Evolutionary conservation across 208 protist species (phyloP).

Genomic region (Porcisia hertigi): DNA sequence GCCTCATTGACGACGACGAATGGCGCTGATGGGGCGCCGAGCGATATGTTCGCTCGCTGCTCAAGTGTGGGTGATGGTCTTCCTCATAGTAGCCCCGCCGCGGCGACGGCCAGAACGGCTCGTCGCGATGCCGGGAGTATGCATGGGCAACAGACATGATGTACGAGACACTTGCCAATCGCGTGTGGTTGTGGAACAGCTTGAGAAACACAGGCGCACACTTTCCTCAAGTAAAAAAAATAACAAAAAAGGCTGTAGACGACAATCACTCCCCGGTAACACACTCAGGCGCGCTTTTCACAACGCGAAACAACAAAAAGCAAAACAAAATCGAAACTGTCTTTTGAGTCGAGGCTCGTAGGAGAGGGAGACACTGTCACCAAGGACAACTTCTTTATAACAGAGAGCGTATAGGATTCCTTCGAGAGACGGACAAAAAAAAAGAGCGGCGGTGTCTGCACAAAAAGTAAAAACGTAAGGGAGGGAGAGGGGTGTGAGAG

Average conservation of each 20-base stretch:
- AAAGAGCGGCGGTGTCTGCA: background rate
- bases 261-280: background rate
- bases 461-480: background rate
- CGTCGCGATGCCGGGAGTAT: constrained; percentile 19
- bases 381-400: background rate
- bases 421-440: constrained; percentile 2
- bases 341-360: background rate
- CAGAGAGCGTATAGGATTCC: background rate
- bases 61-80: constrained; percentile 5
- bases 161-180: background rate
- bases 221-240: background rate
- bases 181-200: background rate
- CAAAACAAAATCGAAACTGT: constrained; percentile 5
- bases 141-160: constrained; percentile 16
- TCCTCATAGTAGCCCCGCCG: constrained; percentile 17
- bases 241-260: background rate
- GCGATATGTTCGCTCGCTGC: constrained; percentile 1
- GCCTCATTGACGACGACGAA: background rate
- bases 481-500: background rate
- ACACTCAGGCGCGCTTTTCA: background rate
- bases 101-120: constrained; percentile 10
- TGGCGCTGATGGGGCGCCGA: constrained; percentile 15
- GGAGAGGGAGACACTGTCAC: background rate
- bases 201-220: background rate
- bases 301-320: background rate